A percentile compares a stretch with the other conserved stretches of the same genome.
Conservation (phyloP, 2,329 filamentous ascomycete genomes). For the Xylariales sp. region DNA sequence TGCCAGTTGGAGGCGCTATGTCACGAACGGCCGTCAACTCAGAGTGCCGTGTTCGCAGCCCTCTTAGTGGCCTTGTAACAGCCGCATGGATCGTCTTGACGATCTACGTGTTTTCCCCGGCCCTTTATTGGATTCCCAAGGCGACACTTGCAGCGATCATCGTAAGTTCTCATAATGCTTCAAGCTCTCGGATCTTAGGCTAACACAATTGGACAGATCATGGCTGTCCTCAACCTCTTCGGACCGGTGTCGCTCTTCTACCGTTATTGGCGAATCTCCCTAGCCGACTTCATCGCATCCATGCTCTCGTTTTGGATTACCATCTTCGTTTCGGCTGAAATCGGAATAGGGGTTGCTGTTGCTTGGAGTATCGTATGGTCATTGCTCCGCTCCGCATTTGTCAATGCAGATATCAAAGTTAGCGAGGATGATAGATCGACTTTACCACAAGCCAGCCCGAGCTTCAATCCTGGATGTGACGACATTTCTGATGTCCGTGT, state of each 20-base stretch:
- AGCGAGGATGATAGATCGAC: conserved; percentile 19
- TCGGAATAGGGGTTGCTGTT: conserved; percentile 55
- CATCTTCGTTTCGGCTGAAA: conserved; percentile 55
- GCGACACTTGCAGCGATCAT: conserved; percentile 62
- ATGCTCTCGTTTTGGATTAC: conserved; percentile 63
- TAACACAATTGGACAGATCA: conserved; percentile 36
- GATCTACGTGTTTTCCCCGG: conserved; percentile 56
- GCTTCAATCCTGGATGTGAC: conserved; percentile 20
- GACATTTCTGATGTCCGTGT: conserved; percentile 23
- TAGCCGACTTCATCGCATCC: conserved; percentile 59
- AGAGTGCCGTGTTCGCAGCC: conserved; percentile 57
- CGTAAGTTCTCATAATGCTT: conserved; percentile 21
- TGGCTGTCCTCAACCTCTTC: conserved; percentile 59
- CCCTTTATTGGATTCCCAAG: conserved; percentile 65
- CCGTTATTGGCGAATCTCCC: conserved; percentile 58
- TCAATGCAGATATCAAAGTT: conserved; percentile 19
- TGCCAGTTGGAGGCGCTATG: conserved; percentile 63
- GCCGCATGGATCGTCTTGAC: conserved; percentile 57
- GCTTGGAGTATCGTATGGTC: conserved; percentile 61
- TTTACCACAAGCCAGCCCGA: conserved; percentile 9
- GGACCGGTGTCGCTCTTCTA: conserved; percentile 55
- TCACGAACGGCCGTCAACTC: conserved; percentile 65
- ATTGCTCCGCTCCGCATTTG: conserved; percentile 54
- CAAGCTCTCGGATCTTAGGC: not conserved
- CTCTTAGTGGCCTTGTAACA: conserved; percentile 56